Conservation (phyloP, 116 monocot genomes). For the Trichopus zeylanicus region DNA sequence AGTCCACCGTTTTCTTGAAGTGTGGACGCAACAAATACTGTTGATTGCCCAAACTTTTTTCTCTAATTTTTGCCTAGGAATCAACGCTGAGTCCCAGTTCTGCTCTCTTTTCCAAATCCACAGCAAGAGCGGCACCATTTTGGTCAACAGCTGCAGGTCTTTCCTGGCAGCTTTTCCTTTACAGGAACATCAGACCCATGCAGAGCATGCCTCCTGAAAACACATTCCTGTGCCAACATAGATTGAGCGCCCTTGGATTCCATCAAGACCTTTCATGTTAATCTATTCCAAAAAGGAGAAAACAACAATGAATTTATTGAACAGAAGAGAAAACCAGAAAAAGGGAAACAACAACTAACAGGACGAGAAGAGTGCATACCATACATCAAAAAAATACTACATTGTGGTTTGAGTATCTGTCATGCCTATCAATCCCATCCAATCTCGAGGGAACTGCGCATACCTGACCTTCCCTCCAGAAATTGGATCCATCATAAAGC, state of each 20-base stretch:
- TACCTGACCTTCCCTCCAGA: constrained; percentile 55
- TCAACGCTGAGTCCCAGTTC: constrained; percentile 17
- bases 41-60: constrained; percentile 82
- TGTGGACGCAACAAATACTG: constrained; percentile 49
- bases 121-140: constrained; percentile 50
- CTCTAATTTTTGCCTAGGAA: constrained; percentile 51
- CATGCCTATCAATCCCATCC: constrained; percentile 72
- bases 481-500: constrained; percentile 64
- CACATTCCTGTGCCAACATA: constrained; percentile 71
- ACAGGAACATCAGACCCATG: constrained; percentile 74
- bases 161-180: constrained; percentile 38
- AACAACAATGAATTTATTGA: constrained; percentile 2
- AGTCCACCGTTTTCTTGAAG: constrained; percentile 38
- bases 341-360: background rate
- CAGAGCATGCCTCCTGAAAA: constrained; percentile 53
- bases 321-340: background rate
- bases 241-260: constrained; percentile 72
- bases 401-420: constrained; percentile 66
- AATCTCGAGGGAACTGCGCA: constrained; percentile 82
- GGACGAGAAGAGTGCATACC: background rate
- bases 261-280: constrained; percentile 81
- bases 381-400: constrained; percentile 76
- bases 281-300: constrained; percentile 21
- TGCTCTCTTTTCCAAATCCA: constrained; percentile 24
- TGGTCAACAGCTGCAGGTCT: constrained; percentile 73